These are phyloP conservation scores for Akebia trifoliata DNA, from an alignment of 164 flowering plant genomes.

Conservation along the genomic window DNA sequence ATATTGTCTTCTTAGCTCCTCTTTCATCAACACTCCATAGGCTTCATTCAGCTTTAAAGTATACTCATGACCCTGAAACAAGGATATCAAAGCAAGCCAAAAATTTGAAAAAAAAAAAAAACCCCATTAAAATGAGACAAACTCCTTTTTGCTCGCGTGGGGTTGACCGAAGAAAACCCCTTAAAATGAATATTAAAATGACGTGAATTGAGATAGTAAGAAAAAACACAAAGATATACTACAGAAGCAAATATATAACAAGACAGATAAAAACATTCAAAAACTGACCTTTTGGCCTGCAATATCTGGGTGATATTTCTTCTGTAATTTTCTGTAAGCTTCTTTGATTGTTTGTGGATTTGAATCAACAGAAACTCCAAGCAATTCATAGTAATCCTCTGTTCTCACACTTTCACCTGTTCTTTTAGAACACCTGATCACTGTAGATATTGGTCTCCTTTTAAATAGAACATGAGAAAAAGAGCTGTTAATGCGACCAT, in stretches of 20 bases:
- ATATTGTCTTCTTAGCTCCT: slow-evolving; percentile 52
- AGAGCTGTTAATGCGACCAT: neutral
- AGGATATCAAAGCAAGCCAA: neutral
- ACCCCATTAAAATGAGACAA: no score
- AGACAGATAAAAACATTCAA: neutral
- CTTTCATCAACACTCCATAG: slow-evolving; percentile 50
- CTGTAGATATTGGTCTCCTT: slow-evolving; percentile 16
- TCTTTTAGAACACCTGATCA: slow-evolving; percentile 19
- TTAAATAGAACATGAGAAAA: slow-evolving; percentile 10
- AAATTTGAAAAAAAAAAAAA: no score
- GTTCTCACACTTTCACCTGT: slow-evolving; percentile 7
- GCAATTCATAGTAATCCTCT: slow-evolving; percentile 47
- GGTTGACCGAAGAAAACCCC: no score
- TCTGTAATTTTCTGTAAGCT: slow-evolving; percentile 65
- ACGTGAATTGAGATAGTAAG: no score
- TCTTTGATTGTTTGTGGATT: slow-evolving; percentile 45
- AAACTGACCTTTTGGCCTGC: slow-evolving; percentile 53
- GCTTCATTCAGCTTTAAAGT: slow-evolving; percentile 60
- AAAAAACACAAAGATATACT: no score
- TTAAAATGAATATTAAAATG: no score
- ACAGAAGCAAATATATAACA: no score
- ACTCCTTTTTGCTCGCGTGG: no score
- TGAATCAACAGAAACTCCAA: slow-evolving; percentile 56
- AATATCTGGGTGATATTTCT: slow-evolving; percentile 68
- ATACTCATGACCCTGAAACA: slow-evolving; percentile 56